Evolutionary conservation across 2,329 filamentous ascomycete species (phyloP), one percentile per base, ranked within the genome.

Genomic region (Didymella lethalis): DNA sequence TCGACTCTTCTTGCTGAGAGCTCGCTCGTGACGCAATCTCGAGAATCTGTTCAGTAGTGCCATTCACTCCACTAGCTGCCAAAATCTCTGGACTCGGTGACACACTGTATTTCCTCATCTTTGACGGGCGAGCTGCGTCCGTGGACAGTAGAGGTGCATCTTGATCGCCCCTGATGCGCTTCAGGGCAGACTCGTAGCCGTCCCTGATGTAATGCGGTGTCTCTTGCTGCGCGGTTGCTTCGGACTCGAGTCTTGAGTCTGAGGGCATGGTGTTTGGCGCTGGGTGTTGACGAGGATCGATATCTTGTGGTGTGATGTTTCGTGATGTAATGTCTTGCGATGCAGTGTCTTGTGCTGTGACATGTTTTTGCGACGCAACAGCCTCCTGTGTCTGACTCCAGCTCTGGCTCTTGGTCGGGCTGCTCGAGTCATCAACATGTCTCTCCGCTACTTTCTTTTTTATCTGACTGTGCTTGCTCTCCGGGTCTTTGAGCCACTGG

Each of bases 401-500:
- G 28, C 31, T 29, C 36, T 69, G 62, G 25, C 58, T 62, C 23
- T 59, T 45, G 8, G 23, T 28, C 2, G 38, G 54, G 10, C 40
- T 61, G 11, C 44, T 31, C 1, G 26, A 38, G 4, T 25, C 44
- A 16, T 54, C 48, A 0, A 54, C 25, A 20, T 54, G 23, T 36
- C 61, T 65, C n/a, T 65, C 36, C 10, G 62, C 52, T 2, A 72
- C 59, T 40, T 56, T 64, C 44, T 58, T 57, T 34, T 48, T 67
- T 10, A 75, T 68, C n/a, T 57, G 45, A 11, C 67, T 48, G 36
- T 64, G 67, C 55, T 75, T 74, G 38, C 43, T 62, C 1, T 36
- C 41, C 3, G 69, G 57, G 55, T 76, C 75, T 11, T 54, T 53
- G 18, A 65, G 34, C 73, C 73, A 77, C 34, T 73, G 68, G 7